Conservation (phyloP, 768 basidiomycete species). For the Agaricus bisporus region DNA sequence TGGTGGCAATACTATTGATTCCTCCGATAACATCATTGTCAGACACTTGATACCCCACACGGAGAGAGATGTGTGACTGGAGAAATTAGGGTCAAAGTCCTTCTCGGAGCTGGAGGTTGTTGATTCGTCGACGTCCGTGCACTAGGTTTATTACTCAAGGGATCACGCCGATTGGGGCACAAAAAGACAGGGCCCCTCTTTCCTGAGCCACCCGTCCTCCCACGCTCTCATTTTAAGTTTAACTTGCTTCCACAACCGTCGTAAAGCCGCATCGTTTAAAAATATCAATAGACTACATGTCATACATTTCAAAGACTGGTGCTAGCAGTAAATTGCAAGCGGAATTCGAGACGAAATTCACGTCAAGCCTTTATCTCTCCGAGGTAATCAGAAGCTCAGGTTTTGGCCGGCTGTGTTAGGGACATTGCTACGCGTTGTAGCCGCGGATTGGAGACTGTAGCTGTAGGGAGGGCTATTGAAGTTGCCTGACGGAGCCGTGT, state of each 20-base stretch:
- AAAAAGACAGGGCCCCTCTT: not conserved
- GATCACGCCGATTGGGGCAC: no score
- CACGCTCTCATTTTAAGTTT: not conserved
- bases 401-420: conserved; percentile 22
- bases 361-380: not conserved
- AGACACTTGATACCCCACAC: not conserved
- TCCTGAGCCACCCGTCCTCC: not conserved
- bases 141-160: no score
- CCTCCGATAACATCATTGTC: not conserved
- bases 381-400: conserved; percentile 17
- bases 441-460: conserved; percentile 17
- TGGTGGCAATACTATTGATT: conserved; percentile 9
- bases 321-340: no score
- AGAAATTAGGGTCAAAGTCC: no score
- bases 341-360: not conserved
- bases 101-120: no score
- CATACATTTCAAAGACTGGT: no score
- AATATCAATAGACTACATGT: no score
- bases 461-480: conserved; percentile 24
- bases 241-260: not conserved
- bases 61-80: no score
- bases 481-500: conserved; percentile 24
- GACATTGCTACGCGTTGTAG: conserved; percentile 20
- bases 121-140: no score
- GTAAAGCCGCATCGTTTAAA: not conserved